Base-by-base conservation (phyloP, 139 green algal species). In the Picochlorum costavermella region DNA sequence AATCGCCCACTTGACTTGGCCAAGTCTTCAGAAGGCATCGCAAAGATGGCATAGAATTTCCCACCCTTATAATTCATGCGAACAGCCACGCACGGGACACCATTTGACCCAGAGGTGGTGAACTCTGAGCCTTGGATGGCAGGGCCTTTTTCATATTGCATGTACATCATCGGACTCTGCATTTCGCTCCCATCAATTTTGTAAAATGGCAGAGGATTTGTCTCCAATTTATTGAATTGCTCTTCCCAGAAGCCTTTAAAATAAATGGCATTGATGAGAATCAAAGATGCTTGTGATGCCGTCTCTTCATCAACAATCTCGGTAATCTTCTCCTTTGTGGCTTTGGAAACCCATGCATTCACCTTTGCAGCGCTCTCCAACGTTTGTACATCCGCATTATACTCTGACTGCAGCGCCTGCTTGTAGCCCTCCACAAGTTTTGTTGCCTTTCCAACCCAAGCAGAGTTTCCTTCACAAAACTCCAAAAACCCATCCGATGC, bases 241-340 rank as follows among this genome's bases (percentile, higher is more conserved):
- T 58, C n/a, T 43, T 40, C 20, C 70, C 70, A 76, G 2, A 69
- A 26, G 2, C 70, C 70, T 31, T 76, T 76, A 63, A 76, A 76
- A 30, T 76, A 76, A 9, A 76, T 23, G 5, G 70, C 70, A 37
- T 76, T 76, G 33, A 76, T 29, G 5, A 76, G 57, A 20, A 73
- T 55, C 5, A 71, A 23, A 5, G 49, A 40, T 13, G 64, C 64
- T 56, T 71, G 62, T 26, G 10, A 4, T 12, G 31, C 36, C 2
- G 50, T 17, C 16, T 20, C 57, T 3, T 76, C 64, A 59, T 69
- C 58, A 33, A 76, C 36, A 16, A 76, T 68, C 23, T 33, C 26
- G 5, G 23, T 44, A 23, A 76, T 76, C 45, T 73, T 73, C 23
- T 56, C 70, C 5, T 58, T 33, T 3, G 70, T 76, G 3, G 57